Conservation (phyloP, 257 asterid species). For the Fraxinus excelsior region DNA sequence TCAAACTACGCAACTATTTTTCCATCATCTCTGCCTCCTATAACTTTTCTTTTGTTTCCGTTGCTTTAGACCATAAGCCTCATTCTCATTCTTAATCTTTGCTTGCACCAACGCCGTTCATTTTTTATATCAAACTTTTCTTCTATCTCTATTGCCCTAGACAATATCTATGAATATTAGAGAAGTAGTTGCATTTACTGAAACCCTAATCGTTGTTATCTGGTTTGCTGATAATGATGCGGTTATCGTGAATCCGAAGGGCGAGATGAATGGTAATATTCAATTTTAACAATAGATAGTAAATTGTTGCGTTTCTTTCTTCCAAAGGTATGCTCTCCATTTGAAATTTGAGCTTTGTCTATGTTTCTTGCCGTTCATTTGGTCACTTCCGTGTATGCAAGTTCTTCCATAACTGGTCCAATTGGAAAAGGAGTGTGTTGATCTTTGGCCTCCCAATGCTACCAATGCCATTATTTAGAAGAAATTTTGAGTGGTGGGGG, state of each 20-base stretch:
- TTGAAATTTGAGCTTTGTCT: not conserved
- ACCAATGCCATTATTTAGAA: constrained; percentile 53
- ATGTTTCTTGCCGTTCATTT: not conserved
- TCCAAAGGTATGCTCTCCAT: not conserved
- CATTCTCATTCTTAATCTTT: too few relatives aligned
- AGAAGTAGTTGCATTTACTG: too few relatives aligned
- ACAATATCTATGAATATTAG: too few relatives aligned
- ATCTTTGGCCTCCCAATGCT: constrained; percentile 70
- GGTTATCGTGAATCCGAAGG: constrained; percentile 67
- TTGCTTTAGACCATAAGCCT: too few relatives aligned
- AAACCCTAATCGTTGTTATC: not conserved
- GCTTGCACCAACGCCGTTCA: too few relatives aligned
- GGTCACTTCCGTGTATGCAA: constrained; percentile 22
- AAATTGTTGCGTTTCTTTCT: not conserved
- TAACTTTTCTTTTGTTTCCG: too few relatives aligned
- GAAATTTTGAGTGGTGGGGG: not conserved
- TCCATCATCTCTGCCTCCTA: too few relatives aligned
- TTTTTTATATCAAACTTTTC: too few relatives aligned
- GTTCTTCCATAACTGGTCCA: constrained; percentile 27
- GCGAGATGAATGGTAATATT: constrained; percentile 62
- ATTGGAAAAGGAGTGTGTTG: constrained; percentile 73
- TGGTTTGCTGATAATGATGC: constrained; percentile 58
- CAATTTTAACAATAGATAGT: too few relatives aligned
- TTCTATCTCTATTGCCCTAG: too few relatives aligned
- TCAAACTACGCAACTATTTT: too few relatives aligned